Evolutionary conservation across 805 yeast species (phyloP).

Genomic region (Metschnikowia koreensis): DNA sequence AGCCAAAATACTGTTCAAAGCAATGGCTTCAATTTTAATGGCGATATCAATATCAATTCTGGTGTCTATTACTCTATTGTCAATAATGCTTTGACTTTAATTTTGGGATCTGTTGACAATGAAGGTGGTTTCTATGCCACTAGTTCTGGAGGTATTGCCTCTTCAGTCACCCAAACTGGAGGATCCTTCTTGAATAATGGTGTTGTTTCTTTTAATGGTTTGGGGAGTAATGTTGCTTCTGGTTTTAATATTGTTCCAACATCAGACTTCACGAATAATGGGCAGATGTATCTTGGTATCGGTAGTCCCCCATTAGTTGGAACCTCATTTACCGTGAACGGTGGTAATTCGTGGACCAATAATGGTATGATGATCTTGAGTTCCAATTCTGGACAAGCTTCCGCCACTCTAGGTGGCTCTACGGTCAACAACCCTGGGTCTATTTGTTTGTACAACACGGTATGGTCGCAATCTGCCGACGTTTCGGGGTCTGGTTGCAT

Average conservation of each 20-base stretch:
- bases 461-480: slow-evolving; percentile 21
- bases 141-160: background rate
- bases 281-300: slow-evolving; percentile 22
- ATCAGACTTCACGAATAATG: slow-evolving; percentile 22
- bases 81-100: slow-evolving; percentile 2
- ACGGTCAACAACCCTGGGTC: slow-evolving; percentile 26
- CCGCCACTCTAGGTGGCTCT: background rate
- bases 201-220: slow-evolving; percentile 22
- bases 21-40: background rate
- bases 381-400: background rate
- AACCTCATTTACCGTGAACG: slow-evolving; percentile 2
- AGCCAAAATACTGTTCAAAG: background rate
- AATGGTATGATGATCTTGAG: slow-evolving; percentile 8
- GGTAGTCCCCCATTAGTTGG: slow-evolving; percentile 12
- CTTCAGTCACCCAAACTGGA: slow-evolving; percentile 1
- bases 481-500: slow-evolving; percentile 28
- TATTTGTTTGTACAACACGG: slow-evolving; percentile 25
- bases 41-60: slow-evolving; percentile 2
- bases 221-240: slow-evolving; percentile 18
- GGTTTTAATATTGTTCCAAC: slow-evolving; percentile 16
- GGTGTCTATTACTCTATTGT: slow-evolving; percentile 13
- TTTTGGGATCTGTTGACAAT: slow-evolving; percentile 6
- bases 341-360: slow-evolving; percentile 6
- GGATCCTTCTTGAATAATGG: slow-evolving; percentile 19
- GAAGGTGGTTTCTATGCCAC: slow-evolving; percentile 12